Evolutionary conservation across 176 grass and related monocot species (phyloP).

Genomic region (Puya raimondii): DNA sequence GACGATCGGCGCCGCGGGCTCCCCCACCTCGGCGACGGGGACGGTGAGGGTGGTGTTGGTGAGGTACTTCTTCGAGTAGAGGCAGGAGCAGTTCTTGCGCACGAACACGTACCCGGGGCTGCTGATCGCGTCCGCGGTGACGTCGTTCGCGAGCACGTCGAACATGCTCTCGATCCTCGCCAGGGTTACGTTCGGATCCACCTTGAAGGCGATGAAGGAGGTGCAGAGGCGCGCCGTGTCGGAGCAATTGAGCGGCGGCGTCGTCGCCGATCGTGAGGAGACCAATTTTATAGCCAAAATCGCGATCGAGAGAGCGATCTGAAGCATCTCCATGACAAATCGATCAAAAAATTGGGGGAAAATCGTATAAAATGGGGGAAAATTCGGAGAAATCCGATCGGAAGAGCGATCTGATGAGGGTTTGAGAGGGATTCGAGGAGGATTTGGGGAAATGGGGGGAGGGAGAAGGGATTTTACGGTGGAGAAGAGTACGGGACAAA

Average conservation of each 20-base stretch:
- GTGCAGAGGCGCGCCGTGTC: conserved; percentile 80
- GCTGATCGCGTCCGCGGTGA: conserved; percentile 64
- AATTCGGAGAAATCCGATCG: not conserved
- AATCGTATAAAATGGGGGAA: not conserved
- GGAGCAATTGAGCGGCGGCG: conserved; percentile 60
- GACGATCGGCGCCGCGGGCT: conserved; percentile 26
- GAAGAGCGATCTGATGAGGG: conserved; percentile 11
- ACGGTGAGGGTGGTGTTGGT: conserved; percentile 81
- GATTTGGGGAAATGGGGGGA: conserved; percentile 9
- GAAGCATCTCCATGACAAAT: not conserved
- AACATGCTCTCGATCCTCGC: conserved; percentile 76
- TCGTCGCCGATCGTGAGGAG: conserved; percentile 13
- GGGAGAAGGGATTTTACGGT: conserved; percentile 7
- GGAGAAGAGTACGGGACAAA: conserved; percentile 33
- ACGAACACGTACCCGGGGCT: conserved; percentile 85
- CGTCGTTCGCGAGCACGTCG: conserved; percentile 56
- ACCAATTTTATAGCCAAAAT: conserved; percentile 10
- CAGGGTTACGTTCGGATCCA: conserved; percentile 14
- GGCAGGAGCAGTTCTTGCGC: conserved; percentile 97
- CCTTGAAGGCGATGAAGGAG: conserved; percentile 78
- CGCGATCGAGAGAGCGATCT: conserved; percentile 26
- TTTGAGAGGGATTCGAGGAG: conserved; percentile 29
- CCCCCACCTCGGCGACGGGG: conserved; percentile 16
- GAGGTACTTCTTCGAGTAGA: conserved; percentile 65
- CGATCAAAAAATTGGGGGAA: not conserved